phyloP scores from a whole-genome alignment of 352 stramenopile species.

The Peronospora belbahrii region DNA sequence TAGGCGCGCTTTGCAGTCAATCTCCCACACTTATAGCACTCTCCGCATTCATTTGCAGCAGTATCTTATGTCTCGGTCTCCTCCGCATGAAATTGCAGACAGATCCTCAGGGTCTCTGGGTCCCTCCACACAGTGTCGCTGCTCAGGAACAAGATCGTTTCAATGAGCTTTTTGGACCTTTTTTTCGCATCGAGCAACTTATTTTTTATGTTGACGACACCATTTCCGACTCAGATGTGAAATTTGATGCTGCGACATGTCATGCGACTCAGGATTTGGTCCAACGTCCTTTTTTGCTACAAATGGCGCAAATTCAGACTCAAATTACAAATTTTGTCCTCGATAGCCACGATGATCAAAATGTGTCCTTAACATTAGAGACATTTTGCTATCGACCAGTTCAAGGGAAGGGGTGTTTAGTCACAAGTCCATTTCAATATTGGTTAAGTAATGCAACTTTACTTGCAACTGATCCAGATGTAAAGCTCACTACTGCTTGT shows the following conservation, averaged over 20 bases:
- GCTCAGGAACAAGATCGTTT: constrained; percentile 63
- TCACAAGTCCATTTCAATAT: constrained; percentile 82
- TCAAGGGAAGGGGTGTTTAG: constrained; percentile 65
- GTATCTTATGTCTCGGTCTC: constrained; percentile 51
- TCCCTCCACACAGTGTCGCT: constrained; percentile 51
- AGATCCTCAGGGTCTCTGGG: constrained; percentile 78
- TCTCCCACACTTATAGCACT: constrained; percentile 41
- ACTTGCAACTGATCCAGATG: constrained; percentile 56
- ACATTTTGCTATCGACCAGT: constrained; percentile 80
- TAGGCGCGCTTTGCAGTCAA: constrained; percentile 47
- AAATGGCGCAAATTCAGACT: constrained; percentile 57
- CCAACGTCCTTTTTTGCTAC: constrained; percentile 43
- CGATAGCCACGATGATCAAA: constrained; percentile 12
- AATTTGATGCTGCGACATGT: constrained; percentile 8
- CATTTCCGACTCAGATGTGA: constrained; percentile 1
- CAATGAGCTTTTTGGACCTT: constrained; percentile 73
- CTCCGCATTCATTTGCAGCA: constrained; percentile 37
- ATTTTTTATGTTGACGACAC: constrained; percentile 63
- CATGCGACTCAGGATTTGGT: constrained; percentile 46
- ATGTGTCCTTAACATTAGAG: constrained; percentile 41
- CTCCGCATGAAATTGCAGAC: constrained; percentile 57
- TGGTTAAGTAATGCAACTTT: constrained; percentile 54
- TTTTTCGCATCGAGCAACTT: constrained; percentile 83
- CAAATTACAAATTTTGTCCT: constrained; percentile 37
- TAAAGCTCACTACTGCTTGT: constrained; percentile 84